Conservation (phyloP, 805 yeast genomes). For the Ogataea nakhonphanomensis region DNA sequence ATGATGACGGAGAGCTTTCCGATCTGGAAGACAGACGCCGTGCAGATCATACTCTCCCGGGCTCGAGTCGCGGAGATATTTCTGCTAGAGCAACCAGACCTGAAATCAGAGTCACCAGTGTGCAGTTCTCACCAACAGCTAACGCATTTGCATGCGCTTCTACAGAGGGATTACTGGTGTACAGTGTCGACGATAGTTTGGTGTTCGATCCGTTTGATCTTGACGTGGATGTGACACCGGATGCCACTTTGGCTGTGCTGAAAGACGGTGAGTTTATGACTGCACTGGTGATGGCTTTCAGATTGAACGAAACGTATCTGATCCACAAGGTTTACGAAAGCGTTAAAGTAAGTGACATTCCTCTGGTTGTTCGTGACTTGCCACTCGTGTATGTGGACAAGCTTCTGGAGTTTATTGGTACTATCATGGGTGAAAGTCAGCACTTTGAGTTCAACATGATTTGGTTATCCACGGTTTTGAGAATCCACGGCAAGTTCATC, state of each 20-base stretch:
- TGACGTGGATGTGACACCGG: conserved; percentile 89
- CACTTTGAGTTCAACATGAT: conserved; percentile 81
- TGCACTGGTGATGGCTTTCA: conserved; percentile 88
- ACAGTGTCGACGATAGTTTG: conserved; percentile 69
- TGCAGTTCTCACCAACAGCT: conserved; percentile 86
- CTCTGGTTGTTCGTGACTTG: conserved; percentile 59
- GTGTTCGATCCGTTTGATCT: conserved; percentile 93
- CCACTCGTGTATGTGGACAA: conserved; percentile 76
- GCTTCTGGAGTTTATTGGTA: conserved; percentile 66
- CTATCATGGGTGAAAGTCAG: conserved; percentile 61
- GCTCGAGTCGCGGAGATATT: conserved; percentile 79
- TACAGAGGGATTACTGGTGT: conserved; percentile 87
- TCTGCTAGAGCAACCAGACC: conserved; percentile 74
- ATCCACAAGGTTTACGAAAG: conserved; percentile 71
- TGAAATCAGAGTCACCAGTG: conserved; percentile 73
- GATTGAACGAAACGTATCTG: conserved; percentile 78
- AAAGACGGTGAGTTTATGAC: conserved; percentile 60
- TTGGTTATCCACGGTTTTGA: conserved; percentile 72
- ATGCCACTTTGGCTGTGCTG: conserved; percentile 59
- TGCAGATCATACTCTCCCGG: conserved; percentile 74
- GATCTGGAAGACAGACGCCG: conserved; percentile 64
- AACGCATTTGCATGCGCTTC: conserved; percentile 91
- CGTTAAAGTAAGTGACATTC: conserved; percentile 68
- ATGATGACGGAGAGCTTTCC: conserved; percentile 79
- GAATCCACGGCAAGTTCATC: conserved; percentile 76